Conservation (phyloP, 805 yeast genomes). For the Kregervanrija fluxuum region DNA sequence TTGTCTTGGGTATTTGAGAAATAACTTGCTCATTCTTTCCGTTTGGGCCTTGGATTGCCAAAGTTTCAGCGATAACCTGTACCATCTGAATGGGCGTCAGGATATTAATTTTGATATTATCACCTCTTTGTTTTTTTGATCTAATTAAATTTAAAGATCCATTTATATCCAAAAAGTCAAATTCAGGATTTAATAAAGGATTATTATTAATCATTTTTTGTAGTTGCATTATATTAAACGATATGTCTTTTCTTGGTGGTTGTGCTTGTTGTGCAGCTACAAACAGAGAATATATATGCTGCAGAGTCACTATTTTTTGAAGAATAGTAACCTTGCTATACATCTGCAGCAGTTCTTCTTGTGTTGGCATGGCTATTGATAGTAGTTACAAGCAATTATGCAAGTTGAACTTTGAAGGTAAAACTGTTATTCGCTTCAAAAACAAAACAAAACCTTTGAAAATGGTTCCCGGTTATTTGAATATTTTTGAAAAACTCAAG, state of each 20-base stretch:
- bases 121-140: slow-evolving; percentile 15
- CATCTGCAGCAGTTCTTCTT: slow-evolving; percentile 21
- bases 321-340: slow-evolving; percentile 26
- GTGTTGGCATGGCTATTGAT: slow-evolving; percentile 19
- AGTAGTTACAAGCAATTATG: too few species aligned
- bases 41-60: slow-evolving; percentile 23
- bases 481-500: too few species aligned
- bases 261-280: slow-evolving; percentile 27
- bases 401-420: not conserved
- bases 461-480: too few species aligned
- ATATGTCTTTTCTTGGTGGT: slow-evolving; percentile 27
- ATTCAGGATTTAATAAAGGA: slow-evolving; percentile 29
- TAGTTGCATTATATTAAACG: slow-evolving; percentile 29
- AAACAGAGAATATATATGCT: slow-evolving; percentile 29
- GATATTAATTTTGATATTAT: slow-evolving; percentile 13
- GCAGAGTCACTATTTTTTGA: slow-evolving; percentile 31
- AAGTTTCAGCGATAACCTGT: slow-evolving; percentile 29
- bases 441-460: too few species aligned
- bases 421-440: not conserved
- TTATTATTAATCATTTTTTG: slow-evolving; percentile 31
- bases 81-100: slow-evolving; percentile 29
- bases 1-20: slow-evolving; percentile 27
- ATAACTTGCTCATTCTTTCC: slow-evolving; percentile 24
- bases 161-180: slow-evolving; percentile 26
- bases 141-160: slow-evolving; percentile 20